These are phyloP conservation scores for Lagenaria siceraria DNA, from an alignment of 306 rosid species.

Conservation along the genomic window DNA sequence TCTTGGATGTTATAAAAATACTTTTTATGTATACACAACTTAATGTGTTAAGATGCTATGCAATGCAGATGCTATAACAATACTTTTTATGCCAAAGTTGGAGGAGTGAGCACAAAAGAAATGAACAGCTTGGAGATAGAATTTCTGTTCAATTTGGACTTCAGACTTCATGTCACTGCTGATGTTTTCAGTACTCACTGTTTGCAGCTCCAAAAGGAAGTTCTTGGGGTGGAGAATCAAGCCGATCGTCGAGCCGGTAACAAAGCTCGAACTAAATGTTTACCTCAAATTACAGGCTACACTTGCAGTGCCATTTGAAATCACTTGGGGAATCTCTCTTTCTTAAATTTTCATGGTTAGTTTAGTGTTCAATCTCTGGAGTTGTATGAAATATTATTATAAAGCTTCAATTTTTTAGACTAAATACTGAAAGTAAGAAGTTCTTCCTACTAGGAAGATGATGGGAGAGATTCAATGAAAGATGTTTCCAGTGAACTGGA, in stretches of 20 bases:
- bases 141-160: slow-evolving; percentile 45
- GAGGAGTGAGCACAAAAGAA: slow-evolving; percentile 55
- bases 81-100: slow-evolving; percentile 44
- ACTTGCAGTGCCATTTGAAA: slow-evolving; percentile 6
- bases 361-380: neutral
- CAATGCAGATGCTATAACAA: slow-evolving; percentile 35
- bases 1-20: neutral
- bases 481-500: neutral
- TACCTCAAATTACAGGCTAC: neutral
- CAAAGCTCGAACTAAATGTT: neutral
- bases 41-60: neutral
- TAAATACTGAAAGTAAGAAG: neutral
- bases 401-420: neutral
- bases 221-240: neutral
- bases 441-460: neutral
- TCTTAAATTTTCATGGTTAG: neutral
- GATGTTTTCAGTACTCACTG: slow-evolving; percentile 27
- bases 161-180: slow-evolving; percentile 35
- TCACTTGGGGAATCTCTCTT: neutral
- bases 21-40: neutral
- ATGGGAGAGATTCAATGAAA: neutral
- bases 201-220: slow-evolving; percentile 21
- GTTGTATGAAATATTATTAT: neutral
- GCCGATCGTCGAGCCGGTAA: neutral
- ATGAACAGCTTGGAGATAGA: slow-evolving; percentile 56